Conservation (phyloP, 805 yeast species). For the Sugiyamaella qingdaonensis region DNA sequence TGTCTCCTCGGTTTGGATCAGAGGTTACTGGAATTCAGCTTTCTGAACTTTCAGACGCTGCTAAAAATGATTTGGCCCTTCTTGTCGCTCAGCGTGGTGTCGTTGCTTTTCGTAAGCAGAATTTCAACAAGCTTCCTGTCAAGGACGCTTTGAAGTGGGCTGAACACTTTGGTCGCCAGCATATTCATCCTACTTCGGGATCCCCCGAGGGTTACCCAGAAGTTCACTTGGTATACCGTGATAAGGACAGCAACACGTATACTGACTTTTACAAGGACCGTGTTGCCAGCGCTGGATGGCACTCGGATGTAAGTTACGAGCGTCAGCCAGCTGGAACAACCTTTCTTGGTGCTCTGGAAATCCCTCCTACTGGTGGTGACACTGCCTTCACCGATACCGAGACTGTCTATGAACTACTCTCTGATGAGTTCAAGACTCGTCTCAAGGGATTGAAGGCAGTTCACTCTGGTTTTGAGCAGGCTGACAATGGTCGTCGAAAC, state of each 20-base stretch:
- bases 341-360: constrained; percentile 57
- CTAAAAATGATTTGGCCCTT: constrained; percentile 46
- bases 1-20: constrained; percentile 61
- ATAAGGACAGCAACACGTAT: constrained; percentile 31
- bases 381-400: constrained; percentile 68
- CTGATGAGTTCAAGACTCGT: constrained; percentile 57
- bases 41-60: constrained; percentile 39
- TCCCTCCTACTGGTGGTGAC: constrained; percentile 67
- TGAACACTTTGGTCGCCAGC: constrained; percentile 53
- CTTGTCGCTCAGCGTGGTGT: constrained; percentile 47
- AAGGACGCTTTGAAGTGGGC: constrained; percentile 45
- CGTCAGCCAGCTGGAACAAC: constrained; percentile 70
- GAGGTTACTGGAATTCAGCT: constrained; percentile 48
- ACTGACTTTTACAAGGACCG: constrained; percentile 56
- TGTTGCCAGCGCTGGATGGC: constrained; percentile 54
- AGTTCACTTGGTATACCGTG: no score
- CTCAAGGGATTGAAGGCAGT: constrained; percentile 57
- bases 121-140: constrained; percentile 38
- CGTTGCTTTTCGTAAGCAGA: constrained; percentile 48
- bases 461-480: constrained; percentile 59
- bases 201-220: constrained; percentile 57
- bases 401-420: constrained; percentile 67
- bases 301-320: constrained; percentile 71
- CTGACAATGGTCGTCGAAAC: constrained; percentile 31
- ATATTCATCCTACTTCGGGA: constrained; percentile 46